Base-by-base conservation (phyloP, 176 grass and related monocot species). In the Oryza officinalis region DNA sequence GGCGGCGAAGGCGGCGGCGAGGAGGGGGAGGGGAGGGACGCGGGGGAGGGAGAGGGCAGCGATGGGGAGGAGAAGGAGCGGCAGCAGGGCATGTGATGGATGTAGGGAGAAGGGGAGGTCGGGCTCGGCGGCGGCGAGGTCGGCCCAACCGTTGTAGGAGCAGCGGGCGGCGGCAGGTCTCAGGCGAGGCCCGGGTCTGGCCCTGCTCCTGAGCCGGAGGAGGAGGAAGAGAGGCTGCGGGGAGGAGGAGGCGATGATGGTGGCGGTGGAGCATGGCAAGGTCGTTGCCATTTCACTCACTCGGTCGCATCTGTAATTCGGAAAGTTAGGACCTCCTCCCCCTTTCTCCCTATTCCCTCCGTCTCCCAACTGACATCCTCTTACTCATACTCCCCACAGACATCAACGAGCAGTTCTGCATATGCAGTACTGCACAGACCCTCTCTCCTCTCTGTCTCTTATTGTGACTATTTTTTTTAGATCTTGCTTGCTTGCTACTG, bases 131-230 rank as follows among this genome's bases (percentile, higher is more conserved):
- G 80, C 74, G 40, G 89, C 84, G 74, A 94, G 84, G 27, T 95
- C 96, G 46, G 85, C 87, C 96, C 96, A 98, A 2, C 96, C 92
- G 54, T 90, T 86, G 75, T 87, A 98, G 0, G 70, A 69, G 15
- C 79, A 52, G 71, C 78, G 23, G 15, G 88, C 61, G 59, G 65
- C 22, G 67, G 20, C 63, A 8, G 74, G 11, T 22, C 65, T 60
- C 22, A 17, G 15, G 33, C 33, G 33, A 35, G 33, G 4, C 33
- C 32, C 33, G 5, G 33, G 33, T 35, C 33, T 35, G 47, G 70
- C 25, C 38, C 13, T 40, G 40, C 71, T 23, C 72, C 25, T 61
- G n/a, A 74, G 27, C 18, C 32, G 27, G n/a, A 23, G 54, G 41
- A 37, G 43, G 40, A 59, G 23, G 23, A 25, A 22, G 12, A 44